Evolutionary conservation across 2,329 filamentous ascomycete genomes (phyloP).

Genomic region (Cordyceps pruinosa): DNA sequence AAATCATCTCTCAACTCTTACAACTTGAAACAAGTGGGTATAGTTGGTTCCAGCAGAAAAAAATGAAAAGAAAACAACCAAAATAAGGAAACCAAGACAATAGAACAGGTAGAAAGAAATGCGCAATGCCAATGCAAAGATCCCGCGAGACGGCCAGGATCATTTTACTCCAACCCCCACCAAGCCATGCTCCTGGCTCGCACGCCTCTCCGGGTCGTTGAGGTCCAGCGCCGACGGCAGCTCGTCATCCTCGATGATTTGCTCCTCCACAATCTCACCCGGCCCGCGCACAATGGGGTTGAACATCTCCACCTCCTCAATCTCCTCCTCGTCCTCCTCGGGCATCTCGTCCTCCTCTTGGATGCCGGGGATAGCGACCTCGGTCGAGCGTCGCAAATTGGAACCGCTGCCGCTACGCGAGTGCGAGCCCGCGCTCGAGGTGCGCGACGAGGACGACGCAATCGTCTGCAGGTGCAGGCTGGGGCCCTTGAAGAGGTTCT

Average conservation of each 20-base stretch:
- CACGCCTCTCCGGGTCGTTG: background rate
- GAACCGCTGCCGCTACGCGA: slow-evolving; percentile 56
- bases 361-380: slow-evolving; percentile 53
- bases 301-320: slow-evolving; percentile 55
- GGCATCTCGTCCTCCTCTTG: slow-evolving; percentile 52
- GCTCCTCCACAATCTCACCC: slow-evolving; percentile 39
- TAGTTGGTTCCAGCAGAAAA: slow-evolving; percentile 6
- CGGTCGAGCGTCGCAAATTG: slow-evolving; percentile 58
- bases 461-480: slow-evolving; percentile 45
- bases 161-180: background rate
- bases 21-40: slow-evolving; percentile 7
- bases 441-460: slow-evolving; percentile 21
- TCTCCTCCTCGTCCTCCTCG: slow-evolving; percentile 47
- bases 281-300: slow-evolving; percentile 41
- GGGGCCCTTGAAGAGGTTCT: slow-evolving; percentile 76
- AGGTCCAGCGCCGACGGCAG: slow-evolving; percentile 18
- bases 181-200: background rate
- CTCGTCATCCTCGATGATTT: slow-evolving; percentile 38
- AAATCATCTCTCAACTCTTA: background rate
- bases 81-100: background rate
- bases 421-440: slow-evolving; percentile 33
- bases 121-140: background rate
- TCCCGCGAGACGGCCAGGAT: background rate
- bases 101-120: background rate
- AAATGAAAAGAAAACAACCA: background rate